Conservation (phyloP, 192 early-diverging fungal species). For the Backusella sp. region DNA sequence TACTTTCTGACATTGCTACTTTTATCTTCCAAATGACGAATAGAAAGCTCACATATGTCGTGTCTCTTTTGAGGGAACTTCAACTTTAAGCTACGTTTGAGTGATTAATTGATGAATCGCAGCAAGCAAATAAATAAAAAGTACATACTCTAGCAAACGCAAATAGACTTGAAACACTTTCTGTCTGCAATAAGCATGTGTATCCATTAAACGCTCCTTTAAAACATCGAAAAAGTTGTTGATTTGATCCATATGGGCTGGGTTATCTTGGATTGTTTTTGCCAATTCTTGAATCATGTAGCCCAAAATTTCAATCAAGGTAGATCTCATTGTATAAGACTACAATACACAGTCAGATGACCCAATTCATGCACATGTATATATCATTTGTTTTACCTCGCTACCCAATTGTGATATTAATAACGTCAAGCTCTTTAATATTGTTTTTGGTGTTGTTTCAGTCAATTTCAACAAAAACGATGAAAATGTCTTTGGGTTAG, state of each 20-base stretch:
- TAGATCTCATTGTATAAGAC: constrained; percentile 83
- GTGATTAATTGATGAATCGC: not conserved
- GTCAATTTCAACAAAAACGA: constrained; percentile 82
- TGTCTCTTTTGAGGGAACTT: constrained; percentile 79
- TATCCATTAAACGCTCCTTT: constrained; percentile 89
- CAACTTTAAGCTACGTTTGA: constrained; percentile 34
- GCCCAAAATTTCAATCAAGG: constrained; percentile 88
- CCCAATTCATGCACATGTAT: no score
- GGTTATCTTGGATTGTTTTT: constrained; percentile 65
- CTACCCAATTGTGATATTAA: constrained; percentile 87
- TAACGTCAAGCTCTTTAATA: constrained; percentile 87
- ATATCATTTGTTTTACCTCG: constrained; percentile 54
- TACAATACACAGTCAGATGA: not conserved
- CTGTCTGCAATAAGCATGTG: constrained; percentile 79
- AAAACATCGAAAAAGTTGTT: constrained; percentile 88
- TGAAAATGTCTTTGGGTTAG: constrained; percentile 80
- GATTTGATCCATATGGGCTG: constrained; percentile 69
- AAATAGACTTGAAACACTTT: constrained; percentile 86
- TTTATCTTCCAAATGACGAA: constrained; percentile 88
- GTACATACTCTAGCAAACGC: constrained; percentile 72
- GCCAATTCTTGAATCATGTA: constrained; percentile 80
- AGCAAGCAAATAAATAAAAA: not conserved
- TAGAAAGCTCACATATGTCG: constrained; percentile 63
- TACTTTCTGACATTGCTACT: constrained; percentile 85
- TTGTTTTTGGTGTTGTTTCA: constrained; percentile 75